Evolutionary conservation across 805 yeast species (phyloP).

Genomic region (Pichia kluyveri): DNA sequence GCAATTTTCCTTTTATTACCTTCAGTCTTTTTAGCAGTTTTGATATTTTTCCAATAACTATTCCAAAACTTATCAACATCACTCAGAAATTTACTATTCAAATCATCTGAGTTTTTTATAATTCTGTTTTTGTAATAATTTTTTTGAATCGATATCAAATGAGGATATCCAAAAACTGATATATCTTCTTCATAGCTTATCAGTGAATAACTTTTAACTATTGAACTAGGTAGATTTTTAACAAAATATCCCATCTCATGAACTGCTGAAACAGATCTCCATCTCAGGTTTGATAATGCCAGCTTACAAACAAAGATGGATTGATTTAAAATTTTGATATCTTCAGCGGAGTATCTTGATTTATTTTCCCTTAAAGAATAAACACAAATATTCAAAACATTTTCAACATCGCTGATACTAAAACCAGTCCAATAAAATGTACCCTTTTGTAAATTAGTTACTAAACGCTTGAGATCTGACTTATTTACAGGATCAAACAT

Average conservation of each 20-base stretch:
- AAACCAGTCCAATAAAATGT: slow-evolving; percentile 76
- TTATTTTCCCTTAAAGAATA: slow-evolving; percentile 30
- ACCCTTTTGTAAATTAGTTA: slow-evolving; percentile 54
- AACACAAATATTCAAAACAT: slow-evolving; percentile 40
- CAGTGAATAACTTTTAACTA: slow-evolving; percentile 34
- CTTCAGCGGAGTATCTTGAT: slow-evolving; percentile 28
- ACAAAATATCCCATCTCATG: slow-evolving; percentile 63
- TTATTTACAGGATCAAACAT: slow-evolving; percentile 60
- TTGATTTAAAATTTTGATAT: slow-evolving; percentile 31
- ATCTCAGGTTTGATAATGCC: slow-evolving; percentile 43
- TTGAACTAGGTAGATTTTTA: slow-evolving; percentile 33
- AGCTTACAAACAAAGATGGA: slow-evolving; percentile 37
- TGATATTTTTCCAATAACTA: slow-evolving; percentile 36
- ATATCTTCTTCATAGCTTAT: slow-evolving; percentile 29
- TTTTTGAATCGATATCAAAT: slow-evolving; percentile 40
- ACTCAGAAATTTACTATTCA: slow-evolving; percentile 26
- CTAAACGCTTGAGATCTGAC: slow-evolving; percentile 43
- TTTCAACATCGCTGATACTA: slow-evolving; percentile 46
- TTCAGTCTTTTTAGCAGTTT: slow-evolving; percentile 26
- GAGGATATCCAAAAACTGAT: slow-evolving; percentile 53
- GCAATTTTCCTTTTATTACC: neutral
- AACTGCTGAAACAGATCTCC: slow-evolving; percentile 48
- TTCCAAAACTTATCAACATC: slow-evolving; percentile 42
- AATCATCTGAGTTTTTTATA: slow-evolving; percentile 21
- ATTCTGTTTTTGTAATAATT: slow-evolving; percentile 47